Conservation (phyloP, 331 rosid genomes). For the Quercus phellos region DNA sequence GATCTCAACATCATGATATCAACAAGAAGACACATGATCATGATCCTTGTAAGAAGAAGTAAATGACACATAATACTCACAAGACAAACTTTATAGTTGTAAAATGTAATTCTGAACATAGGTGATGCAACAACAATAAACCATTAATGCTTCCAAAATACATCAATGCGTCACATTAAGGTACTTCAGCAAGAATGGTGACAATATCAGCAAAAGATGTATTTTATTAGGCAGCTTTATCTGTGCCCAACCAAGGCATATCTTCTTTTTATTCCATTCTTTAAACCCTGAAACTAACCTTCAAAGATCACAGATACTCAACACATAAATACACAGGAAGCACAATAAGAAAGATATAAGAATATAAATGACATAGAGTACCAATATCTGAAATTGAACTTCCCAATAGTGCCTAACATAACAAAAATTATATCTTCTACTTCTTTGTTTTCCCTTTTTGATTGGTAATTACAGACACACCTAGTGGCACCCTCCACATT, state of each 20-base stretch:
- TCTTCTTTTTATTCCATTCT: too few species aligned
- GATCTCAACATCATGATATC: too few species aligned
- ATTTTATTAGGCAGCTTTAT: too few species aligned
- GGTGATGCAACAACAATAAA: background rate
- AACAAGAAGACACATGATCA: too few species aligned
- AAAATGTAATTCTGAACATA: background rate
- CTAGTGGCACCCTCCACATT: too few species aligned
- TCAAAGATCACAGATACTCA: too few species aligned
- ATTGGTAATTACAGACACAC: too few species aligned
- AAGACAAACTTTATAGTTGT: background rate
- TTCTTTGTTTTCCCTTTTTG: too few species aligned
- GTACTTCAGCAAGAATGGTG: too few species aligned
- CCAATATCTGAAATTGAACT: background rate
- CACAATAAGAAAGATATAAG: background rate
- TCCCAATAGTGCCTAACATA: background rate
- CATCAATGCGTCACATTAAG: background rate
- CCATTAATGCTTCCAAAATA: background rate
- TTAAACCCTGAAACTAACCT: too few species aligned
- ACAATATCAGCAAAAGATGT: too few species aligned
- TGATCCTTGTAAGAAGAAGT: background rate
- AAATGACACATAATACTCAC: background rate
- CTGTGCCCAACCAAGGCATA: too few species aligned
- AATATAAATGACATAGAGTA: background rate
- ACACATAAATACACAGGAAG: background rate
- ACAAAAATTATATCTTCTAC: background rate